These are phyloP conservation scores for Phytophthora capsici DNA, from an alignment of 352 stramenopile genomes.

Conservation along the genomic window DNA sequence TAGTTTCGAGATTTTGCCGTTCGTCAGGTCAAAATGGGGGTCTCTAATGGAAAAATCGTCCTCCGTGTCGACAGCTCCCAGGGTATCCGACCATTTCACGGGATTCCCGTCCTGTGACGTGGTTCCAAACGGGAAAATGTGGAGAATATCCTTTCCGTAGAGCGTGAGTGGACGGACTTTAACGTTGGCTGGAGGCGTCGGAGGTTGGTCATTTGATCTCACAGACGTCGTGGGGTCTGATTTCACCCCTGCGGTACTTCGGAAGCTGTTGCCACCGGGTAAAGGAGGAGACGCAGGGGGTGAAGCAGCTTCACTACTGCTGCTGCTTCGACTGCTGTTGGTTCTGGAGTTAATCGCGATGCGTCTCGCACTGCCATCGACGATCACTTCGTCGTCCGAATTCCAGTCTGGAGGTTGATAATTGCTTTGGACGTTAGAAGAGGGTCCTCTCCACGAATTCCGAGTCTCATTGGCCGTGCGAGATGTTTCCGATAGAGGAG, in stretches of 20 bases:
- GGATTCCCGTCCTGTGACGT: slow-evolving; percentile 54
- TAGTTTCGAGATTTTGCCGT: slow-evolving; percentile 43
- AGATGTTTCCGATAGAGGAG: slow-evolving; percentile 5
- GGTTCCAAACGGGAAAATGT: slow-evolving; percentile 52
- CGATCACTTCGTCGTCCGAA: slow-evolving; percentile 25
- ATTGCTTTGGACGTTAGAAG: slow-evolving; percentile 5
- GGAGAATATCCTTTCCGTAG: slow-evolving; percentile 66
- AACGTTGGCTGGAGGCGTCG: slow-evolving; percentile 15
- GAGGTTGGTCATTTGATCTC: slow-evolving; percentile 9
- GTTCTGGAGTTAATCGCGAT: slow-evolving; percentile 19
- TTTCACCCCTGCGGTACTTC: slow-evolving; percentile 16
- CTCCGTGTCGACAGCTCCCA: slow-evolving; percentile 19
- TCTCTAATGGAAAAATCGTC: slow-evolving; percentile 38
- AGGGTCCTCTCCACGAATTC: slow-evolving; percentile 27
- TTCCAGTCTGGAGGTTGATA: slow-evolving; percentile 32
- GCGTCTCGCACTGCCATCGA: slow-evolving; percentile 31
- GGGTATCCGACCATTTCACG: slow-evolving; percentile 32
- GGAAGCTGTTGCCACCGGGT: slow-evolving; percentile 32
- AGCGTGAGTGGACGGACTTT: slow-evolving; percentile 43
- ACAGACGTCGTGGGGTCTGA: slow-evolving; percentile 11
- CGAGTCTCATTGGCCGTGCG: slow-evolving; percentile 1
- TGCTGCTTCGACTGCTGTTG: slow-evolving; percentile 13
- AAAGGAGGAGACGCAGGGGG: slow-evolving; percentile 11
- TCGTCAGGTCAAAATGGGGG: slow-evolving; percentile 37
- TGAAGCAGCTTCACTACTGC: not conserved